Evolutionary conservation across 2,329 filamentous ascomycete genomes (phyloP).

Genomic region (Monilinia laxa): DNA sequence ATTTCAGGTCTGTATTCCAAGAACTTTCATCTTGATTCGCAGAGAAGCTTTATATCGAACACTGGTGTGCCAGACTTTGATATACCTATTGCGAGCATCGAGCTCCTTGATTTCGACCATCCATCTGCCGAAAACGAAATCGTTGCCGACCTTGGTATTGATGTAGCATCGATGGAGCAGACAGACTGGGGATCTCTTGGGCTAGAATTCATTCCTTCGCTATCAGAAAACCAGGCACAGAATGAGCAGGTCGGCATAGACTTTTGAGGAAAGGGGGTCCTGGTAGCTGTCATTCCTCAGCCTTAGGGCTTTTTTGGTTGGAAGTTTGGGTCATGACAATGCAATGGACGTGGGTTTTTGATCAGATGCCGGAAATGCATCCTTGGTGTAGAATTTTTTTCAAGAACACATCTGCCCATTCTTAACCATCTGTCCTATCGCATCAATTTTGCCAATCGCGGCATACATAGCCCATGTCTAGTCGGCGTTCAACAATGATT

Average conservation of each 20-base stretch:
- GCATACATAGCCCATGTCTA: background rate
- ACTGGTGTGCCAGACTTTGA: background rate
- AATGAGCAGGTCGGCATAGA: no score
- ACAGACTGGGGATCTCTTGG: background rate
- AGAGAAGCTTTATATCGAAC: background rate
- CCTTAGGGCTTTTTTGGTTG: fast-evolving
- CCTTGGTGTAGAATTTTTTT: background rate
- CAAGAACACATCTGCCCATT: background rate
- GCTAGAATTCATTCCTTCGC: no score
- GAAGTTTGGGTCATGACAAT: background rate
- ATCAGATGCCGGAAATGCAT: background rate
- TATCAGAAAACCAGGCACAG: no score
- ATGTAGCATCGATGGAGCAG: background rate
- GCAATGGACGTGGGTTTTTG: fast-evolving
- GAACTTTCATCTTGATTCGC: background rate
- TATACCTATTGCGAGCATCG: background rate
- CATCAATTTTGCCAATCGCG: background rate
- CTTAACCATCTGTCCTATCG: background rate
- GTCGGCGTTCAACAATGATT: background rate
- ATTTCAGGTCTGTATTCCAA: background rate
- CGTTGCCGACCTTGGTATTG: no score
- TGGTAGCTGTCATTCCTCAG: background rate
- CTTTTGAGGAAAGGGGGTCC: background rate
- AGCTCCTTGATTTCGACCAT: background rate
- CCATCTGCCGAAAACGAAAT: background rate